These are phyloP conservation scores for Penicillium psychrofluorescens DNA, from an alignment of 495 filamentous ascomycete genomes.

Conservation along the genomic window DNA sequence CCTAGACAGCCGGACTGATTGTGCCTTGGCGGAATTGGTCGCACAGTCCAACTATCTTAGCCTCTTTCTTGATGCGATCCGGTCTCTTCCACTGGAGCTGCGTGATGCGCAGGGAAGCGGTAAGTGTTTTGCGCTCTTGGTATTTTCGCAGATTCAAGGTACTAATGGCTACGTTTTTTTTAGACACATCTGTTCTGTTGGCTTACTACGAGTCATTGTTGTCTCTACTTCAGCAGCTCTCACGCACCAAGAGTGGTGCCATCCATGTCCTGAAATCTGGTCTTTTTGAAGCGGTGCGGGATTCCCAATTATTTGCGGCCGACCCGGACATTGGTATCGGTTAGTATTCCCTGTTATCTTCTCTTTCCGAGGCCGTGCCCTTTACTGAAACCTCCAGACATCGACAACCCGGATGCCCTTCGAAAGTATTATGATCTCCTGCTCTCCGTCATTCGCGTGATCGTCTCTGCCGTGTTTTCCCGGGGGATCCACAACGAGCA, in stretches of 20 bases:
- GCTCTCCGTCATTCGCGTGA: conserved; percentile 70
- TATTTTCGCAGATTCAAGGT: not conserved
- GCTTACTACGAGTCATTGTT: conserved; percentile 70
- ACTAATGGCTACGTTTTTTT: conserved; percentile 9
- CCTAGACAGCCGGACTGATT: conserved; percentile 56
- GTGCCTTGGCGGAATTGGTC: conserved; percentile 69
- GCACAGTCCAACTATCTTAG: conserved; percentile 82
- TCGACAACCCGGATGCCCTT: conserved; percentile 63
- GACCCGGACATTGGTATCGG: conserved; percentile 89
- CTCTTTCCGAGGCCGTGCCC: not conserved
- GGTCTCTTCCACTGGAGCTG: conserved; percentile 61
- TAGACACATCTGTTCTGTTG: conserved; percentile 48
- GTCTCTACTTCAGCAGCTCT: conserved; percentile 75
- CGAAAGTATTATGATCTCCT: conserved; percentile 79
- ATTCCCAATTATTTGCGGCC: conserved; percentile 74
- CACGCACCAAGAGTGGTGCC: conserved; percentile 72
- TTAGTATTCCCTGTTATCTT: conserved; percentile 27
- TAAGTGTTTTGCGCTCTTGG: conserved; percentile 21
- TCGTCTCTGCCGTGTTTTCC: conserved; percentile 69
- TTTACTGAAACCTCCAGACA: conserved; percentile 34
- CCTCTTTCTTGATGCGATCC: conserved; percentile 78
- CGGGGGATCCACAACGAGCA: conserved; percentile 75
- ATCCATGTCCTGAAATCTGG: conserved; percentile 76
- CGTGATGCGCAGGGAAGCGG: conserved; percentile 41
- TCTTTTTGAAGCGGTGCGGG: conserved; percentile 74